Percentiles rank a stretch among this genome's conserved stretches.
Conservation (phyloP, 2,329 filamentous ascomycete species). For the Phaeosphaeria sp. region DNA sequence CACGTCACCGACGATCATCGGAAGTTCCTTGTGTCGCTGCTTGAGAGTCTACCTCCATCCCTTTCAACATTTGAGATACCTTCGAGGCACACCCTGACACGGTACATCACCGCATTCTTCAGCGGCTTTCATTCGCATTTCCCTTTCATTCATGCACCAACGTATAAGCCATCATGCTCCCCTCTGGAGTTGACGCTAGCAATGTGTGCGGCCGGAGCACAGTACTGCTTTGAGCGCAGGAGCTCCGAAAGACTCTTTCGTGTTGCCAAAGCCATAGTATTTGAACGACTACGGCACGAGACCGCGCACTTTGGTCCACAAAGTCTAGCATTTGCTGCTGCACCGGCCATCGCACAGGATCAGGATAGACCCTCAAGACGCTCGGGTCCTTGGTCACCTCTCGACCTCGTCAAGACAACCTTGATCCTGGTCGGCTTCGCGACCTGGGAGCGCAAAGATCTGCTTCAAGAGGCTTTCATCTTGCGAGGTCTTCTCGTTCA, state of each 20-base stretch:
- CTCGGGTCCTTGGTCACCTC: constrained; percentile 32
- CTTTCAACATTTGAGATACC: constrained; percentile 38
- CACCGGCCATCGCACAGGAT: constrained; percentile 14
- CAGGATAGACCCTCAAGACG: constrained; percentile 10
- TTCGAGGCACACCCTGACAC: constrained; percentile 37
- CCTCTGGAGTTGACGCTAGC: constrained; percentile 41
- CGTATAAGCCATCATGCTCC: constrained; percentile 38
- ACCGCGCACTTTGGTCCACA: constrained; percentile 31
- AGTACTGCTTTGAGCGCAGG: constrained; percentile 42
- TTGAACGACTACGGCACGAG: constrained; percentile 34
- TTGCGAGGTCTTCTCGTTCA: constrained; percentile 36
- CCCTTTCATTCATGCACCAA: constrained; percentile 43
- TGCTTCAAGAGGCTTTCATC: constrained; percentile 40
- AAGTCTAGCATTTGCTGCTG: constrained; percentile 22
- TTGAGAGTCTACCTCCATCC: constrained; percentile 24
- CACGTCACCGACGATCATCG: constrained; percentile 36
- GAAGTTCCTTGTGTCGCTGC: constrained; percentile 26
- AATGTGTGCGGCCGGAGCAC: constrained; percentile 43
- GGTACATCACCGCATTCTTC: constrained; percentile 42
- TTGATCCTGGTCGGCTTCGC: constrained; percentile 40
- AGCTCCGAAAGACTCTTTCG: constrained; percentile 39
- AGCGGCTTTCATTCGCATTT: constrained; percentile 42
- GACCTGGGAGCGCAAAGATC: constrained; percentile 40
- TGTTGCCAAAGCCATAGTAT: constrained; percentile 37
- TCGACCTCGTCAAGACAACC: constrained; percentile 38